Percentiles rank a stretch among this genome's conserved stretches.
These are phyloP conservation scores for Nadsonia starkeyi-henricii DNA, from an alignment of 1,139 yeast genomes.

Conservation along the genomic window DNA sequence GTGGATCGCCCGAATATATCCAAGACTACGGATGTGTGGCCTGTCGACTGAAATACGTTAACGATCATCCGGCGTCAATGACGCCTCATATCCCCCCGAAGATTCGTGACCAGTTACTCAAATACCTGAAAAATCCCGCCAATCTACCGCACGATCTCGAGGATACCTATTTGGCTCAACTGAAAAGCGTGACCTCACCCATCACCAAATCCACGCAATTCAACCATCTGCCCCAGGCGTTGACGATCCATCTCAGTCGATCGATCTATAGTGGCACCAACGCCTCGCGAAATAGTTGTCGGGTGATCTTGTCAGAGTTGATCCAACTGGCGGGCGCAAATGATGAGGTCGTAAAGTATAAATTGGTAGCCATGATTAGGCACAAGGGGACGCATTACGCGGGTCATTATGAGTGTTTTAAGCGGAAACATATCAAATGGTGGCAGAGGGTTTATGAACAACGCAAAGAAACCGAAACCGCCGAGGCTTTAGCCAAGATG, in stretches of 20 bases:
- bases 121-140: constrained; percentile 14
- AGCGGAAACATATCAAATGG: constrained; percentile 20
- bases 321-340: constrained; percentile 27
- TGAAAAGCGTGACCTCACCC: constrained; percentile 40
- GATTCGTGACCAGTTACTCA: constrained; percentile 7
- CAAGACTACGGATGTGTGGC: constrained; percentile 68
- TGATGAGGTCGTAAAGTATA: constrained; percentile 27
- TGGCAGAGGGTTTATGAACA: constrained; percentile 12
- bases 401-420: constrained; percentile 51
- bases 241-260: constrained; percentile 70
- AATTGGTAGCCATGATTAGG: constrained; percentile 56
- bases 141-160: constrained; percentile 21
- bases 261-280: constrained; percentile 63
- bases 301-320: constrained; percentile 49
- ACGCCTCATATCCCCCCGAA: no score
- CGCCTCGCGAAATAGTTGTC: constrained; percentile 63
- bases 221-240: constrained; percentile 51
- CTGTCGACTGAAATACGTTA: constrained; percentile 44
- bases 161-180: constrained; percentile 13
- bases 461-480: no score
- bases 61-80: constrained; percentile 12
- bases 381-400: constrained; percentile 82
- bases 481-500: no score
- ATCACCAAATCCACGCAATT: constrained; percentile 53
- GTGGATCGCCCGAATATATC: constrained; percentile 50